Conservation (phyloP, 345 rosid species). For the Populus davidiana region DNA sequence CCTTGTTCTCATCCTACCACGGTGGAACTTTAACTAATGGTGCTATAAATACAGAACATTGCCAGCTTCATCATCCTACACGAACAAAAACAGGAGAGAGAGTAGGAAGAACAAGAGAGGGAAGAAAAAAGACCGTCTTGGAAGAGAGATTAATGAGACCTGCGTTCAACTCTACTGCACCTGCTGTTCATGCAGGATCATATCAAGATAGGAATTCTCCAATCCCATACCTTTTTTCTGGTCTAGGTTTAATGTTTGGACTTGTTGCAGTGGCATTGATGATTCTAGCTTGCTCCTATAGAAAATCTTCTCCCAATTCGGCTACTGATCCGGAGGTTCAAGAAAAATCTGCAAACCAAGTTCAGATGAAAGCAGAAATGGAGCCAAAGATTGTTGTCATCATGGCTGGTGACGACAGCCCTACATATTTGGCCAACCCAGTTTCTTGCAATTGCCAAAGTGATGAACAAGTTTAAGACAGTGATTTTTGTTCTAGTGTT, state of each 20-base stretch:
- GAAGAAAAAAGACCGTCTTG: neutral
- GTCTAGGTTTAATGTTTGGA: conserved; percentile 46
- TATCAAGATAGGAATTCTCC: conserved; percentile 41
- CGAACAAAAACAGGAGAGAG: neutral
- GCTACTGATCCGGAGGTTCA: conserved; percentile 2
- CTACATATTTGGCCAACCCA: conserved; percentile 58
- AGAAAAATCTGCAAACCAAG: conserved; percentile 16
- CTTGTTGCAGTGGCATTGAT: conserved; percentile 41
- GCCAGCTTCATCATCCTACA: neutral
- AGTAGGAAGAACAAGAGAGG: neutral
- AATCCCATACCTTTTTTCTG: conserved; percentile 47
- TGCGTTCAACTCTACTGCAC: conserved; percentile 23
- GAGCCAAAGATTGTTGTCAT: conserved; percentile 69
- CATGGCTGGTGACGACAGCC: conserved; percentile 62
- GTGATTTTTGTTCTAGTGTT: neutral
- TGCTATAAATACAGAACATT: conserved; percentile 23
- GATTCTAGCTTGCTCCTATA: conserved; percentile 47
- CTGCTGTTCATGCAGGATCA: conserved; percentile 4
- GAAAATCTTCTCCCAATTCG: conserved; percentile 12
- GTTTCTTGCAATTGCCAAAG: neutral
- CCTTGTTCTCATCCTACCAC: conserved; percentile 24
- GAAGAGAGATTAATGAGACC: conserved; percentile 33
- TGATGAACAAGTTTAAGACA: neutral
- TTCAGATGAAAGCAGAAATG: conserved; percentile 37
- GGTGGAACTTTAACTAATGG: neutral